Percentiles rank a stretch among this genome's conserved stretches.
These are phyloP conservation scores for Fusarium annulatum DNA, from an alignment of 2,329 filamentous ascomycete species.

Conservation along the genomic window DNA sequence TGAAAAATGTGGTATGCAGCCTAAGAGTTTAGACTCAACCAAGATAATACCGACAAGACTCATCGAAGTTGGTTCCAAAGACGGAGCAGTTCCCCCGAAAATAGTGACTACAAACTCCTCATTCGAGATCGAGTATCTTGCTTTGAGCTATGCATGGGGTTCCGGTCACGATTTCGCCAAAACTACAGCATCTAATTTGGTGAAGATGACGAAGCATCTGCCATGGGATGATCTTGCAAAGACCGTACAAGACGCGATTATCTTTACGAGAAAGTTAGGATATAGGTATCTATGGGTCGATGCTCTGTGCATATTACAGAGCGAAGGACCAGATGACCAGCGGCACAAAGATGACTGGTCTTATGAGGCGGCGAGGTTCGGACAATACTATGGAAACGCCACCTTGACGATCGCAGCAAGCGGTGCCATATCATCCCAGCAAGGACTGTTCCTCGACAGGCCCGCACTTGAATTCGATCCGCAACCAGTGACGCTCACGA, in stretches of 20 bases:
- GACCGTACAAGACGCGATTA: neutral
- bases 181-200: neutral
- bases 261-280: neutral
- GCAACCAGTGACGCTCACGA: neutral
- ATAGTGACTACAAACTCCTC: neutral
- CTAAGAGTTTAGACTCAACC: too few relatives aligned
- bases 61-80: neutral
- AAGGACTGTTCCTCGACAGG: neutral
- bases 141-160: slow-evolving; percentile 14
- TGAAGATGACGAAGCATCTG: neutral
- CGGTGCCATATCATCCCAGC: neutral
- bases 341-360: neutral
- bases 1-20: neutral
- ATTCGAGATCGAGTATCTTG: neutral
- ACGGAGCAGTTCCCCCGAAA: neutral
- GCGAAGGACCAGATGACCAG: neutral
- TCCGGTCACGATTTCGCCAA: neutral
- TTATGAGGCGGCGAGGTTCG: neutral
- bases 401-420: neutral
- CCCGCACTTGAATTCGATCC: neutral
- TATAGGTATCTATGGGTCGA: neutral
- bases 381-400: slow-evolving; percentile 3
- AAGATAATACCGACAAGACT: neutral
- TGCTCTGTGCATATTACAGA: slow-evolving; percentile 10
- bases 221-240: neutral